Evolutionary conservation across 108 stramenopile genomes (phyloP), one percentile per base, ranked within the genome.

Genomic region (Schizochytrium sp.): DNA sequence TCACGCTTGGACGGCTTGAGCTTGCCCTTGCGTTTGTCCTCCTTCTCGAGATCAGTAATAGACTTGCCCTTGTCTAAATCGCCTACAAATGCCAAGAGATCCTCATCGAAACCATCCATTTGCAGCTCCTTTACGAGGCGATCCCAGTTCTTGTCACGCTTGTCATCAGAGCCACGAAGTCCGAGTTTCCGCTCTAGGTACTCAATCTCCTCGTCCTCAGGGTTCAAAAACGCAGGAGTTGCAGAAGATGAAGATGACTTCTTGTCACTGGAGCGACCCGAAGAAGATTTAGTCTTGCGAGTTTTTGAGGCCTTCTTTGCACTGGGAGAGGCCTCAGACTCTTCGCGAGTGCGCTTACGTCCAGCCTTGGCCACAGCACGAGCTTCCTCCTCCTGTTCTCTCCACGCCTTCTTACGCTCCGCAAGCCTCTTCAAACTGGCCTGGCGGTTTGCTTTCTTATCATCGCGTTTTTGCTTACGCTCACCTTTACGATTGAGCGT

Each of bases 111-210:
- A 4, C 95, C 94, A 88, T 96, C 95, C 2, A 95, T 72, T 87
- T 95, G 94, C 59, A 96, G 94, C 87, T 95, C 95, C 76, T 94
- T 94, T 90, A 95, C 94, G 72, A 96, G 90, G 72, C 95, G 94
- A 28, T 92, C 94, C 17, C 93, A 89, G 72, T 96, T 95, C 46
- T 93, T 92, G 88, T 96, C 96, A 38, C 47, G 47, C 28, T 83
- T 83, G 47, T 83, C 76, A 40, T 7, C 3, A 47, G 76, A 83
- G 28, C 50, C 5, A 8, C 28, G 5, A 5, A 83, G 28, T 5
- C 76, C 76, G 76, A 83, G 76, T 28, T 83, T 83, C 12, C 76
- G 10, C 47, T 83, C 76, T 53, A 83, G 53, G 76, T 83, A 83
- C 76, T 83, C 76, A 53, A 83, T 83, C 3, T 83, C 76, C 47